These are phyloP conservation scores for Vanrija humicola DNA, from an alignment of 1,284 basidiomycete species.

Conservation along the genomic window DNA sequence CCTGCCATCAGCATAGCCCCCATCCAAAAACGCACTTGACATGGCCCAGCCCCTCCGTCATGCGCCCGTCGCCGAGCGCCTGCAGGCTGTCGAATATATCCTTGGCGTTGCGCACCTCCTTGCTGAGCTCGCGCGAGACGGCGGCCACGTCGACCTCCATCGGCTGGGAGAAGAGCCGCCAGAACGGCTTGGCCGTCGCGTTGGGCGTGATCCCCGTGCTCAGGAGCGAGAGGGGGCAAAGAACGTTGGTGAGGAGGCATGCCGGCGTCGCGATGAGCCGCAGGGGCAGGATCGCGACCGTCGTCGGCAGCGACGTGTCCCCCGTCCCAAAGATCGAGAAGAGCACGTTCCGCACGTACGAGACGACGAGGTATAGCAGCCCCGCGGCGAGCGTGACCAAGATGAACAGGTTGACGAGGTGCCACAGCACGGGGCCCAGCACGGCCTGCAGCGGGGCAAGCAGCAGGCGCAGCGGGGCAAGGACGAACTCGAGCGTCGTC, in stretches of 20 bases:
- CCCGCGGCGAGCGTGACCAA: constrained; percentile 9
- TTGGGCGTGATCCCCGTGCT: neutral
- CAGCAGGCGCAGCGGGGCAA: constrained; percentile 21
- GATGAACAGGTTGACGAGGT: constrained; percentile 24
- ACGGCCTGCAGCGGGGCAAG: constrained; percentile 19
- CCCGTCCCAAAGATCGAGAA: neutral
- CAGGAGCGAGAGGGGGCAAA: constrained; percentile 25
- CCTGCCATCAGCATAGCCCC: constrained; percentile 16
- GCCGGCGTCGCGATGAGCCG: constrained; percentile 32
- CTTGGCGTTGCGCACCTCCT: constrained; percentile 33
- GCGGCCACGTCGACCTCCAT: constrained; percentile 23
- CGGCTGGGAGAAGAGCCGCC: constrained; percentile 9
- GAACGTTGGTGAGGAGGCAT: constrained; percentile 27
- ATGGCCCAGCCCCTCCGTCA: constrained; percentile 33
- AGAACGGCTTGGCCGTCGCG: constrained; percentile 26
- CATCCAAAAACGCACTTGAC: constrained; percentile 28
- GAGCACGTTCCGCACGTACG: constrained; percentile 7
- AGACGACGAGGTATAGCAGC: constrained; percentile 7
- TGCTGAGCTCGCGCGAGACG: constrained; percentile 31
- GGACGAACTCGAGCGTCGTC: constrained; percentile 17
- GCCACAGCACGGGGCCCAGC: constrained; percentile 19
- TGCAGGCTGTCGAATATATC: constrained; percentile 43
- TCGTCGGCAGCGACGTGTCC: neutral
- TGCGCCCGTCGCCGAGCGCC: constrained; percentile 30
- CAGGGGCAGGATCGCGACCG: constrained; percentile 16